phyloP scores from a whole-genome alignment of 2,329 filamentous ascomycete species.

The Pseudovirgaria hyperparasitica region DNA sequence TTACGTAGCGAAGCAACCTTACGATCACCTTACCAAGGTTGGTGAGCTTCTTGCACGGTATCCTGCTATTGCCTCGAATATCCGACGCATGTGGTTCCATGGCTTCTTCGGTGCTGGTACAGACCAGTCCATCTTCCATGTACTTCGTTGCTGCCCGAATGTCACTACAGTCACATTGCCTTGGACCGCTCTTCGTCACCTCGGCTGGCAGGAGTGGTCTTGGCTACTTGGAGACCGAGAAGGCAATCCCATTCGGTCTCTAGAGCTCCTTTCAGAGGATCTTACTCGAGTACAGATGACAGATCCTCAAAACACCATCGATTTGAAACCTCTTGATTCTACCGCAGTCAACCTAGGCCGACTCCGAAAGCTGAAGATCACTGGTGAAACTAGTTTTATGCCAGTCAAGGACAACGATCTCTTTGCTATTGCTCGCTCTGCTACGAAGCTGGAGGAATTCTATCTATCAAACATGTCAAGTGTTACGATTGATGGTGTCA shows the following conservation, averaged over 20 bases:
- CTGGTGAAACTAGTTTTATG: constrained; percentile 40
- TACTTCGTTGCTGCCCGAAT: constrained; percentile 33
- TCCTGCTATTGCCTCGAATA: constrained; percentile 33
- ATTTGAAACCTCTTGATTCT: constrained; percentile 32
- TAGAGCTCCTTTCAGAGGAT: constrained; percentile 39
- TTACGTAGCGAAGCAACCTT: constrained; percentile 39
- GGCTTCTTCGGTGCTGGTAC: constrained; percentile 40
- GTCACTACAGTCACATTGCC: constrained; percentile 37
- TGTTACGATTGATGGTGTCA: constrained; percentile 38
- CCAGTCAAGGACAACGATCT: constrained; percentile 39
- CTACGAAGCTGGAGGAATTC: constrained; percentile 38
- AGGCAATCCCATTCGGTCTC: constrained; percentile 32
- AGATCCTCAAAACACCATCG: constrained; percentile 26
- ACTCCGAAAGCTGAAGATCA: constrained; percentile 39
- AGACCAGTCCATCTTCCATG: constrained; percentile 35
- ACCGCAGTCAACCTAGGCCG: constrained; percentile 33
- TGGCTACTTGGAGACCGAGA: constrained; percentile 32
- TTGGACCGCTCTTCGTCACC: constrained; percentile 40
- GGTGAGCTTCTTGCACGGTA: constrained; percentile 32
- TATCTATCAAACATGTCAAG: constrained; percentile 41
- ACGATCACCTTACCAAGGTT: constrained; percentile 35
- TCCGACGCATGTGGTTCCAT: constrained; percentile 42
- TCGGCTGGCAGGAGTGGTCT: constrained; percentile 34
- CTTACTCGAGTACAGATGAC: constrained; percentile 33
- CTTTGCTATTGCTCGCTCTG: constrained; percentile 36